Conservation (phyloP, 2,329 filamentous ascomycete genomes). For the Scedosporium aurantiacum region DNA sequence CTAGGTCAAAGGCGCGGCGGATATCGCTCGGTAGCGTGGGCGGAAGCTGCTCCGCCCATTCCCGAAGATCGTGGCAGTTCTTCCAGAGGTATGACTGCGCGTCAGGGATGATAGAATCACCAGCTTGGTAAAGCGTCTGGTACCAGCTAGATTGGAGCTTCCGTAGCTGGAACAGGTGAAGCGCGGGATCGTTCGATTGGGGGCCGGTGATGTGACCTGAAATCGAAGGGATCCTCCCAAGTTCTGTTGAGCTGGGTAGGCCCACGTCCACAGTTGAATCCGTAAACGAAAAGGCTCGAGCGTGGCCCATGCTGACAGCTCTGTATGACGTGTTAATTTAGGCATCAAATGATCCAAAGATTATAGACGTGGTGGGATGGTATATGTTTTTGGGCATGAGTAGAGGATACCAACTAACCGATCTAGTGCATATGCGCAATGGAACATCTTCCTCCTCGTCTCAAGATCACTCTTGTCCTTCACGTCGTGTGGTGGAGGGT, state of each 20-base stretch:
- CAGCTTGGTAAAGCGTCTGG: constrained; percentile 74
- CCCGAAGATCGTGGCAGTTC: constrained; percentile 63
- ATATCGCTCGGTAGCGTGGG: constrained; percentile 52
- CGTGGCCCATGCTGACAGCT: constrained; percentile 79
- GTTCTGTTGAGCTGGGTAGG: constrained; percentile 48
- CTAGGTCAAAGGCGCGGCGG: constrained; percentile 71
- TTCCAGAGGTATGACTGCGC: constrained; percentile 64
- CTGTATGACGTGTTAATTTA: constrained; percentile 28
- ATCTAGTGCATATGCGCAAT: constrained; percentile 83
- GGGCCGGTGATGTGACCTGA: constrained; percentile 30
- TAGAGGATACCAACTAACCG: constrained; percentile 39
- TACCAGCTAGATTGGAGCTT: constrained; percentile 82
- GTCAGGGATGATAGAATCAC: constrained; percentile 55
- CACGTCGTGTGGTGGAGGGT: constrained; percentile 61
- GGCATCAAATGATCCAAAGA: not conserved
- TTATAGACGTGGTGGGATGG: not conserved
- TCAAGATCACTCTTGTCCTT: constrained; percentile 62
- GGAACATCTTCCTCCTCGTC: constrained; percentile 72
- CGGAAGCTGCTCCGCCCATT: constrained; percentile 73
- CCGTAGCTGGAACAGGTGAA: constrained; percentile 74
- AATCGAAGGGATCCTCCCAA: constrained; percentile 30
- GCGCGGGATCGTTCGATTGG: constrained; percentile 54
- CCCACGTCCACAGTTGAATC: constrained; percentile 77
- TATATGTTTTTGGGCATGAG: not conserved
- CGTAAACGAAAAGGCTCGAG: constrained; percentile 83